Base-by-base conservation (phyloP, 768 basidiomycete genomes). In the Tulasnella sp. region DNA sequence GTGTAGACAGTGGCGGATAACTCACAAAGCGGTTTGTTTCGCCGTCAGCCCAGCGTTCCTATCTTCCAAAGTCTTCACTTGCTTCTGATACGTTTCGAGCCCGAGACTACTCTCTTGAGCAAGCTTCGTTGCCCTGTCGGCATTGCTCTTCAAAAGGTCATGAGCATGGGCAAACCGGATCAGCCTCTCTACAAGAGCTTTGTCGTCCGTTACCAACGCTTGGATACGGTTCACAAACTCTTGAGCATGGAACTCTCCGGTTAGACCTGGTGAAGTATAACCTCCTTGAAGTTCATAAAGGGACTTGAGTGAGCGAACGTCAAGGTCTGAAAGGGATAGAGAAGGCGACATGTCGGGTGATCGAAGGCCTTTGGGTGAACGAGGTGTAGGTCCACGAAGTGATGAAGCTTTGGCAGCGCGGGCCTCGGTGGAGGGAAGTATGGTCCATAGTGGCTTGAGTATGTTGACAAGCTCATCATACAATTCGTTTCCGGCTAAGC, bases 1-100 rank as follows among this genome's bases (percentile, higher is more conserved):
- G 34, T 35, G 22, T 32, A 40, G 27, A 58, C 12, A 10, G 48
- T 45, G n/a, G 3, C 5, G 6, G 4, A 13, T 5, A 19, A 68
- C 75, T 53, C 58, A 85, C 83, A 87, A 56, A 12, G 69, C 67
- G 28, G 75, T 69, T 46, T 79, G 73, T 60, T 72, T 72, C 20
- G 70, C 61, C 29, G 71, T 69, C 50, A 80, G 62, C 7, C 63
- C 56, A 57, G 72, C 63, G 58, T 87, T 79, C 50, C 83, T 73
- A 59, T 87, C 84, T 60, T 91, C 87, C 51, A 93, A 69, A 20
- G 72, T 75, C 59, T 74, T 72, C 3, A 92, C 81, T 61, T 93
- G 89, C 66, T 80, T 82, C 69, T 93, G 86, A 61, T 95, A 93
- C 15, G 82, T 89, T 69, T 89, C 87, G 35, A 95, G 66, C 22